phyloP scores from a whole-genome alignment of 495 filamentous ascomycete genomes.

The Beverwykella pulmonaria region DNA sequence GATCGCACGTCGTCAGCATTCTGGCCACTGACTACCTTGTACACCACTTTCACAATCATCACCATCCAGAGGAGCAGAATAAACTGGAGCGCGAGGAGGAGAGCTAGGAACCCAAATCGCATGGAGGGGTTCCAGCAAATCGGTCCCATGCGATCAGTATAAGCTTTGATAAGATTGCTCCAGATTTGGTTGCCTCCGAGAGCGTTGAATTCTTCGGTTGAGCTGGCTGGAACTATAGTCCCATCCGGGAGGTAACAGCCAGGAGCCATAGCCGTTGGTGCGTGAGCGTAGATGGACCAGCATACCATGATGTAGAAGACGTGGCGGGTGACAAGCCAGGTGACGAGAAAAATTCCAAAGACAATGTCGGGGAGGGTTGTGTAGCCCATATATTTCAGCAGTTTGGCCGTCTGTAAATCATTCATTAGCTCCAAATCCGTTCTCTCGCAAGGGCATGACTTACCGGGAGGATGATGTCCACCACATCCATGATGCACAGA shows the following conservation, averaged over 20 bases:
- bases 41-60: slow-evolving; percentile 81
- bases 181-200: slow-evolving; percentile 60
- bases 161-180: slow-evolving; percentile 68
- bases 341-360: slow-evolving; percentile 84
- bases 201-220: slow-evolving; percentile 47
- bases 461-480: slow-evolving; percentile 86
- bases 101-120: slow-evolving; percentile 71
- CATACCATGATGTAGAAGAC: slow-evolving; percentile 74
- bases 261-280: slow-evolving; percentile 61
- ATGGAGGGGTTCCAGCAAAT: slow-evolving; percentile 77
- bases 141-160: slow-evolving; percentile 65
- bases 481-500: slow-evolving; percentile 88
- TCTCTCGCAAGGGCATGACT: slow-evolving; percentile 40
- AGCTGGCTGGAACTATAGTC: slow-evolving; percentile 55
- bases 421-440: slow-evolving; percentile 24
- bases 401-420: slow-evolving; percentile 87
- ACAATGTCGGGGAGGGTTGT: slow-evolving; percentile 74
- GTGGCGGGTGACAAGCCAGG: slow-evolving; percentile 85
- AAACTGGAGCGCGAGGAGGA: slow-evolving; percentile 76
- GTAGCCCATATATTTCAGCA: slow-evolving; percentile 84
- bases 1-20: slow-evolving; percentile 83
- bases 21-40: slow-evolving; percentile 72
- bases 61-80: slow-evolving; percentile 86
- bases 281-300: slow-evolving; percentile 77
- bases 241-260: slow-evolving; percentile 71